These are phyloP conservation scores for Apiotrichum montevideense DNA, from an alignment of 1,284 basidiomycete species.

Conservation along the genomic window DNA sequence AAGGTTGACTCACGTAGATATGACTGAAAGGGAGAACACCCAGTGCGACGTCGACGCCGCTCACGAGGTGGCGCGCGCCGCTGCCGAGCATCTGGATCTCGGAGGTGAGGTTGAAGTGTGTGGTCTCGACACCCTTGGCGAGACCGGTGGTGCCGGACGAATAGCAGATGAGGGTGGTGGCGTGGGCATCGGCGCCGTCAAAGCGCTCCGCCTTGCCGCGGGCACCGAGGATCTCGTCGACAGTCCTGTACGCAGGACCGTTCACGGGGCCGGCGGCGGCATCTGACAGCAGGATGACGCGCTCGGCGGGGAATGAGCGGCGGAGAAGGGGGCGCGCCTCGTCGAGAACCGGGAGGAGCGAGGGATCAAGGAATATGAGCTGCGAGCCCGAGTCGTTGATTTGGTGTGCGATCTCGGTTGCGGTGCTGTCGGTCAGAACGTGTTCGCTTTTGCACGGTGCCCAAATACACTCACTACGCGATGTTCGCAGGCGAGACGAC, in stretches of 20 bases:
- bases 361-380: slow-evolving; percentile 55
- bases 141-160: slow-evolving; percentile 56
- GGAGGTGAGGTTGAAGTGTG: slow-evolving; percentile 58
- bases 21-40: slow-evolving; percentile 16
- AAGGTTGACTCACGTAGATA: slow-evolving; percentile 5
- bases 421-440: slow-evolving; percentile 1
- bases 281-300: slow-evolving; percentile 10
- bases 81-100: slow-evolving; percentile 15
- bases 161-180: slow-evolving; percentile 54
- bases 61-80: not conserved
- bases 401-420: slow-evolving; percentile 43
- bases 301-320: slow-evolving; percentile 5
- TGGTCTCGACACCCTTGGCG: slow-evolving; percentile 51
- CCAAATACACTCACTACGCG: slow-evolving; percentile 30
- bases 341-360: slow-evolving; percentile 47
- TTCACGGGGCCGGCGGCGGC: not conserved
- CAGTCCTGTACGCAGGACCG: slow-evolving; percentile 6
- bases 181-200: slow-evolving; percentile 6
- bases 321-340: slow-evolving; percentile 23
- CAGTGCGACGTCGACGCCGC: slow-evolving; percentile 9
- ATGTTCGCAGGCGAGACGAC: slow-evolving; percentile 39
- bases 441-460: slow-evolving; percentile 1
- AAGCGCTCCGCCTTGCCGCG: slow-evolving; percentile 1
- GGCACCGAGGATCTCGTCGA: slow-evolving; percentile 2
- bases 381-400: slow-evolving; percentile 54